Conservation (phyloP, 177 flowering plant genomes). For the Telopea speciosissima region DNA sequence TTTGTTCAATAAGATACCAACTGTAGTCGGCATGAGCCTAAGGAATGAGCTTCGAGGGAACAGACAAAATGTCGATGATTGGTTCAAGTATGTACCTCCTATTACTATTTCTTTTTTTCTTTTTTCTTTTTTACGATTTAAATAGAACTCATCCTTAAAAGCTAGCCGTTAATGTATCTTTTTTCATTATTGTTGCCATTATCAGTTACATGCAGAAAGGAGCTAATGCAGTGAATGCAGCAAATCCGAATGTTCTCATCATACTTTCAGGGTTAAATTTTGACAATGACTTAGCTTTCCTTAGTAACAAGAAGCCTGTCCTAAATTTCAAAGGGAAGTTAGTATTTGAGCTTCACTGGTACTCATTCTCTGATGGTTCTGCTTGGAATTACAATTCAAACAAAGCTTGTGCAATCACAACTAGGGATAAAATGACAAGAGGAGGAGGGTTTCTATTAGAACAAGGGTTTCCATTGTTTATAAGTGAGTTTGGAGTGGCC, state of each 20-base stretch:
- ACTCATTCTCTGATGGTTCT: neutral
- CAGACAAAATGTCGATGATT: slow-evolving; percentile 9
- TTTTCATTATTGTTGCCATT: too few relatives aligned
- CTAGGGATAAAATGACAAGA: neutral
- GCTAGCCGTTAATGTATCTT: too few relatives aligned
- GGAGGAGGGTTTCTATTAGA: slow-evolving; percentile 32
- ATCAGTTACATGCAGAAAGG: slow-evolving; percentile 17
- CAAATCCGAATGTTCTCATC: slow-evolving; percentile 19
- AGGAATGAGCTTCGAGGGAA: slow-evolving; percentile 26
- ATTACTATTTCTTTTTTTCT: too few relatives aligned
- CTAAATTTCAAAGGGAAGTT: slow-evolving; percentile 13
- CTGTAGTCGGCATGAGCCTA: slow-evolving; percentile 14
- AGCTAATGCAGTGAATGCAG: slow-evolving; percentile 17
- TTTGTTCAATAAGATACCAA: slow-evolving; percentile 1
- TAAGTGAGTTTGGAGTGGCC: slow-evolving; percentile 83
- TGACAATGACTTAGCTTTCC: slow-evolving; percentile 14
- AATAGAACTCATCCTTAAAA: too few relatives aligned
- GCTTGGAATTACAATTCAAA: neutral
- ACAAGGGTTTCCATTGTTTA: slow-evolving; percentile 54
- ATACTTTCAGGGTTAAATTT: slow-evolving; percentile 20
- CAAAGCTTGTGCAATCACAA: neutral
- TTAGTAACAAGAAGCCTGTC: slow-evolving; percentile 1
- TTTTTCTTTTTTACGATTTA: too few relatives aligned
- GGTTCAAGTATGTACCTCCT: slow-evolving; percentile 11
- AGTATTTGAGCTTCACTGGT: slow-evolving; percentile 24